Conservation (phyloP, 2,329 filamentous ascomycete genomes). For the Venturia nashicola region DNA sequence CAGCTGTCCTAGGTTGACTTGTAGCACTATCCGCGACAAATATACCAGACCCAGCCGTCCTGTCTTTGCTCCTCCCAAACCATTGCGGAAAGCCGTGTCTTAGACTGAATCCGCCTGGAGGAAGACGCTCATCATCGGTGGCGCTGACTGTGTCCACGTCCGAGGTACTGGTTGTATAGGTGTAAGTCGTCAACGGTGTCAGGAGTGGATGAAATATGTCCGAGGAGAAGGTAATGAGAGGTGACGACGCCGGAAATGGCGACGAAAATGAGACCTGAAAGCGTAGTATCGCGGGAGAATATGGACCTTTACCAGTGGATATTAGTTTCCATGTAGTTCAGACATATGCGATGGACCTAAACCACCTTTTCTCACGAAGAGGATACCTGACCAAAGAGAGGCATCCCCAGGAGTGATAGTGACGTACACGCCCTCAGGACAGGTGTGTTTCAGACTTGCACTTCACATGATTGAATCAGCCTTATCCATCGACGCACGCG, state of each 20-base stretch:
- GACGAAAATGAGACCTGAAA: constrained; percentile 83
- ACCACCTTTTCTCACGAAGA: constrained; percentile 80
- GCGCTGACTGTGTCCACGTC: constrained; percentile 69
- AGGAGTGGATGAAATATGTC: constrained; percentile 94
- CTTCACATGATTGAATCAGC: constrained; percentile 31
- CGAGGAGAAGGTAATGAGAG: constrained; percentile 75
- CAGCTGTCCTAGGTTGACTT: neutral
- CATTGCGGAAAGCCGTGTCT: constrained; percentile 83
- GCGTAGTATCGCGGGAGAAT: constrained; percentile 72
- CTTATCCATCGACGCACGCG: neutral
- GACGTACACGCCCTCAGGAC: constrained; percentile 78
- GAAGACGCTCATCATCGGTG: constrained; percentile 68
- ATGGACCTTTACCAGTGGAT: constrained; percentile 54
- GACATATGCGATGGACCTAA: too few species aligned
- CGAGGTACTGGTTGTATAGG: constrained; percentile 60
- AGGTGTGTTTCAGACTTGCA: constrained; percentile 67
- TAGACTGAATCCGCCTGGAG: constrained; percentile 81
- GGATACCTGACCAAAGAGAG: constrained; percentile 74
- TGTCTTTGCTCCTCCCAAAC: constrained; percentile 45
- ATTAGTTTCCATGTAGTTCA: neutral
- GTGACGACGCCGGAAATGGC: constrained; percentile 66
- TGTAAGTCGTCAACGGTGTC: constrained; percentile 87
- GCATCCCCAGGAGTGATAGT: constrained; percentile 71
- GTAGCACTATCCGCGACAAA: neutral
- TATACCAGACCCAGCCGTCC: neutral